Conservation (phyloP, 805 yeast genomes). For the Cyberlindnera misumaiensis region DNA sequence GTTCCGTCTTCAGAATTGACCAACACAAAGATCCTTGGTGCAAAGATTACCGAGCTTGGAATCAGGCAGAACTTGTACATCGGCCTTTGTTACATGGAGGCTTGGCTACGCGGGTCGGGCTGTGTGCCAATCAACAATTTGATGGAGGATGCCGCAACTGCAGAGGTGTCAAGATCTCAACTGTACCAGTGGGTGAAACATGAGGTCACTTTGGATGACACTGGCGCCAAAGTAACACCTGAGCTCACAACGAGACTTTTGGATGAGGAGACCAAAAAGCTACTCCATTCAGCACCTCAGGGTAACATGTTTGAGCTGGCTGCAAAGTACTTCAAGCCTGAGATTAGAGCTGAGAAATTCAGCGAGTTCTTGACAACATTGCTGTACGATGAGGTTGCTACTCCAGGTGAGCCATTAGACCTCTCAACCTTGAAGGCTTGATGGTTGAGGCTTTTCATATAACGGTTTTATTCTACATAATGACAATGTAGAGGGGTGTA, state of each 20-base stretch:
- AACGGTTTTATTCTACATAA: background rate
- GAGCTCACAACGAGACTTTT: constrained; percentile 50
- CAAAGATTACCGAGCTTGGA: constrained; percentile 62
- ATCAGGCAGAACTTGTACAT: constrained; percentile 65
- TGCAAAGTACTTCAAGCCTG: constrained; percentile 62
- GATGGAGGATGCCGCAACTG: constrained; percentile 90
- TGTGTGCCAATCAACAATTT: constrained; percentile 81
- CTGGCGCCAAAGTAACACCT: constrained; percentile 52
- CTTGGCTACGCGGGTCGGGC: constrained; percentile 80
- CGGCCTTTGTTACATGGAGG: constrained; percentile 77
- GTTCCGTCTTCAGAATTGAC: constrained; percentile 53
- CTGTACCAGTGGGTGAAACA: constrained; percentile 81
- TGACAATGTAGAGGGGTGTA: background rate
- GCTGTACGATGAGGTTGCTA: constrained; percentile 58
- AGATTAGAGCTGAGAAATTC: constrained; percentile 62
- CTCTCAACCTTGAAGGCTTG: constrained; percentile 13
- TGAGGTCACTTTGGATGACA: constrained; percentile 49
- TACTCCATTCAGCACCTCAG: constrained; percentile 34
- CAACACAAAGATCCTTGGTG: constrained; percentile 57
- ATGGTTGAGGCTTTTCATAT: background rate
- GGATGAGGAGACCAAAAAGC: constrained; percentile 54
- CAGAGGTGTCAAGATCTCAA: constrained; percentile 80
- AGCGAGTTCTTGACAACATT: constrained; percentile 72
- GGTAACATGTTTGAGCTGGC: constrained; percentile 65
- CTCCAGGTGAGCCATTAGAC: constrained; percentile 25